Conservation (phyloP, 2,329 filamentous ascomycete genomes). For the Stenocarpella maydis region DNA sequence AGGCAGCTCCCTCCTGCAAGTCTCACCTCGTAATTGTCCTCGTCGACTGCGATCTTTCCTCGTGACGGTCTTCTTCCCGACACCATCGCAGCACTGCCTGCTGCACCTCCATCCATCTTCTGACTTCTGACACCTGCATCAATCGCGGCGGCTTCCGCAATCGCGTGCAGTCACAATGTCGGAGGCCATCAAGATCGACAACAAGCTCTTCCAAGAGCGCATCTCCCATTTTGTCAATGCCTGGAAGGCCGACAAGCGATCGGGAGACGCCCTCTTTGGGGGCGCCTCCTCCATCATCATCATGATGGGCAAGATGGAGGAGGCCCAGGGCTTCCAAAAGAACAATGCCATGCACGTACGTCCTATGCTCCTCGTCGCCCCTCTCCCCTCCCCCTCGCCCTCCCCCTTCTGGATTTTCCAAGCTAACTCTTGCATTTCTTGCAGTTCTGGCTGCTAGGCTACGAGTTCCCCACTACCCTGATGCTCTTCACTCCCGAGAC, state of each 20-base stretch:
- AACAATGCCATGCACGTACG: conserved; percentile 93
- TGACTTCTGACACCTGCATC: conserved; percentile 33
- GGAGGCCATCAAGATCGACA: conserved; percentile 91
- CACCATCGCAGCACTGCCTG: conserved; percentile 33
- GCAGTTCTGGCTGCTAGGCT: conserved; percentile 97
- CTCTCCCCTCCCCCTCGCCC: background rate
- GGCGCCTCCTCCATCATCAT: conserved; percentile 88
- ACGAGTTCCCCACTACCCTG: conserved; percentile 96
- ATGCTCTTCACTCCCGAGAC: conserved; percentile 90
- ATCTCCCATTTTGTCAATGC: conserved; percentile 84
- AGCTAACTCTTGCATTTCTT: conserved; percentile 23
- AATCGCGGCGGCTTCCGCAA: conserved; percentile 25
- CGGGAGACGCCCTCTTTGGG: conserved; percentile 83
- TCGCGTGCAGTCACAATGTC: conserved; percentile 60
- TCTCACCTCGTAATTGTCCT: conserved; percentile 21
- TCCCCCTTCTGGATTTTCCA: background rate
- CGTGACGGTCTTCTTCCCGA: conserved; percentile 1
- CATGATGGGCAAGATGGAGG: conserved; percentile 94
- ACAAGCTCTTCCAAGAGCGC: conserved; percentile 91
- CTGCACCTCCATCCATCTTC: conserved; percentile 31
- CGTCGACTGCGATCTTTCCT: conserved; percentile 20
- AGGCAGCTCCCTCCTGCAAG: conserved; percentile 17
- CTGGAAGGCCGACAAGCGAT: conserved; percentile 96
- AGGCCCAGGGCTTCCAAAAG: conserved; percentile 88
- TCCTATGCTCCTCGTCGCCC: conserved; percentile 1